Conservation (phyloP, 805 yeast species). For the Kluyveromyces lactis region DNA sequence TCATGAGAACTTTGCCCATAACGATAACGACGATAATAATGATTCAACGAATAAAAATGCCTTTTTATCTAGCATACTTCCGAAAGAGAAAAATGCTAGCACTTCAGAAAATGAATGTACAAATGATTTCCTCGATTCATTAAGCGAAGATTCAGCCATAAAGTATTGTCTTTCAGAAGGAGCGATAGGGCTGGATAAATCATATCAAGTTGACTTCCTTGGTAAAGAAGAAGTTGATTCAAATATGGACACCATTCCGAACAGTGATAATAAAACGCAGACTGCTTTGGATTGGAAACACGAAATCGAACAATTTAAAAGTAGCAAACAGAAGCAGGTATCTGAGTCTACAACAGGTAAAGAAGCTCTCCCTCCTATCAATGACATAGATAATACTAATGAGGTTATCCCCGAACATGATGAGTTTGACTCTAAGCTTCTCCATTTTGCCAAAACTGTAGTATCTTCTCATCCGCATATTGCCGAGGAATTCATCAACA, state of each 20-base stretch:
- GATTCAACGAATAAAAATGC: conserved; percentile 4
- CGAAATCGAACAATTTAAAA: conserved; percentile 28
- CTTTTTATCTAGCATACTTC: not conserved
- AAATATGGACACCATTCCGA: not conserved
- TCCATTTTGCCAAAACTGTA: conserved; percentile 24
- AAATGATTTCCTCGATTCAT: conserved; percentile 8
- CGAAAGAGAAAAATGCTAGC: not conserved
- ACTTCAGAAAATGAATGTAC: not conserved
- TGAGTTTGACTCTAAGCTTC: conserved; percentile 1
- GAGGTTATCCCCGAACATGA: not conserved
- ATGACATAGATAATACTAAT: not conserved
- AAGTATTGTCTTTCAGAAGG: conserved; percentile 15
- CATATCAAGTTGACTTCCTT: not conserved
- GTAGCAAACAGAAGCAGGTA: conserved; percentile 19
- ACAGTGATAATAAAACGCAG: conserved; percentile 7
- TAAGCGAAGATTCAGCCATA: conserved; percentile 14
- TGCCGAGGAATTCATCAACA: conserved; percentile 26
- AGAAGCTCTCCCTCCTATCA: not conserved
- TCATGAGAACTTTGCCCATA: conserved; percentile 3
- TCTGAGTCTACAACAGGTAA: not conserved
- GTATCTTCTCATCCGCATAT: conserved; percentile 28
- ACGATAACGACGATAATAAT: conserved; percentile 2
- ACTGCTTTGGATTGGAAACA: conserved; percentile 17
- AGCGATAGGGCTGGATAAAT: not conserved
- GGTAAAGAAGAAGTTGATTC: not conserved